phyloP scores from a whole-genome alignment of 345 rosid species.

The Eucalyptus urophylla region DNA sequence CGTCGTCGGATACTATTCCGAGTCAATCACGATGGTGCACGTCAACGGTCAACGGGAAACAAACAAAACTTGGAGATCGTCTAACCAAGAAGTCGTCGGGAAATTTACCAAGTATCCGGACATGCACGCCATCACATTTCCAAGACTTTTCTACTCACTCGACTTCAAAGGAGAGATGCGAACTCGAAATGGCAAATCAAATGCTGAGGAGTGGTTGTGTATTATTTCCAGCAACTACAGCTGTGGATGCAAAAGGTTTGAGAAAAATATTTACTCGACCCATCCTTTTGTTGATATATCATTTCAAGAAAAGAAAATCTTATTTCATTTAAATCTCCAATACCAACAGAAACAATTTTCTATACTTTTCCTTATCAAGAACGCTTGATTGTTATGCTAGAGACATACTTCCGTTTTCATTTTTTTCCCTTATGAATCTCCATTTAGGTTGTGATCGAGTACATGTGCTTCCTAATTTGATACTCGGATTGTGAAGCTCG shows the following conservation, averaged over 20 bases:
- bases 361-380: background rate
- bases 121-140: background rate
- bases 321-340: background rate
- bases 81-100: background rate
- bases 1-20: background rate
- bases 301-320: background rate
- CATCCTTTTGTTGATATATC: accelerated
- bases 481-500: background rate
- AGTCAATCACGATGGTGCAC: background rate
- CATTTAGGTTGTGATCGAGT: background rate
- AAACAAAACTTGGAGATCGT: background rate
- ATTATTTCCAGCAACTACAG: background rate
- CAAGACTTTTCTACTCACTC: background rate
- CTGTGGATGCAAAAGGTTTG: background rate
- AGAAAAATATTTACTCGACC: background rate
- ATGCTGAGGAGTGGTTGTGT: background rate
- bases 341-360: background rate
- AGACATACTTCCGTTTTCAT: background rate
- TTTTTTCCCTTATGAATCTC: background rate
- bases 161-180: background rate
- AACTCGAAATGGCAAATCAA: background rate
- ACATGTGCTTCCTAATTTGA: background rate
- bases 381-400: background rate
- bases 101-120: background rate
- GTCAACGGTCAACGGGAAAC: background rate